Evolutionary conservation across 805 yeast genomes (phyloP).

Genomic region (Lipomyces chichibuensis): DNA sequence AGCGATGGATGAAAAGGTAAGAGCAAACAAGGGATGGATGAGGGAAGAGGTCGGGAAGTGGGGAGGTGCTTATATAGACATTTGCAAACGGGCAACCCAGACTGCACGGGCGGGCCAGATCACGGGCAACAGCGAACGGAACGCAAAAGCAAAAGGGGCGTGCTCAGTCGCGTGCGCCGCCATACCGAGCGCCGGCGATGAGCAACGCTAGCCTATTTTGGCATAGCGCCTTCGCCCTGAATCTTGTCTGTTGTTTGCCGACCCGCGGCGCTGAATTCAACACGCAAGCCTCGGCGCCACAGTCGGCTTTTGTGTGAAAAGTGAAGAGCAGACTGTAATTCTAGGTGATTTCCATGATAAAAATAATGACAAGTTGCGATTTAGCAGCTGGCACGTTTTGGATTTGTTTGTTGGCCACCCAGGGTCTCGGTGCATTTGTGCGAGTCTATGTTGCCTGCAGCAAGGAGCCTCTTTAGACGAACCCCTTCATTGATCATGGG

Average conservation of each 20-base stretch:
- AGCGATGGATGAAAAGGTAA: background rate
- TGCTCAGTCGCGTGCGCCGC: conserved; percentile 1
- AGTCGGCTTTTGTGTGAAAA: too few relatives aligned
- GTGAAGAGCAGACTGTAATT: too few relatives aligned
- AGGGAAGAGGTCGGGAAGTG: background rate
- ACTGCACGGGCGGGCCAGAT: conserved; percentile 1
- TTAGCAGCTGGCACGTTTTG: too few relatives aligned
- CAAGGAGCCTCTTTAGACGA: too few relatives aligned
- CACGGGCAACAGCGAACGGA: background rate
- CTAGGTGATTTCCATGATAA: too few relatives aligned
- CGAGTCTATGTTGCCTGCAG: too few relatives aligned
- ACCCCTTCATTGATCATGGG: too few relatives aligned
- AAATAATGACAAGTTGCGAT: too few relatives aligned
- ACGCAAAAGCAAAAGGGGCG: background rate
- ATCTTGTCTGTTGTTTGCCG: background rate
- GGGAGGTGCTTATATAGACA: conserved; percentile 3
- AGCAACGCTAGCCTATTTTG: background rate
- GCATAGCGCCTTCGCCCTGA: background rate
- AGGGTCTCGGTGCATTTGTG: too few relatives aligned
- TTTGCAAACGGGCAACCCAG: background rate
- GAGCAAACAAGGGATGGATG: background rate
- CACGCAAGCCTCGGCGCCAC: too few relatives aligned
- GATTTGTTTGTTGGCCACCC: too few relatives aligned
- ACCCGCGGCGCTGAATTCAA: background rate
- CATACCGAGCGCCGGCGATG: background rate